Conservation (phyloP, 345 rosid genomes). For the Lumnitzera racemosa region DNA sequence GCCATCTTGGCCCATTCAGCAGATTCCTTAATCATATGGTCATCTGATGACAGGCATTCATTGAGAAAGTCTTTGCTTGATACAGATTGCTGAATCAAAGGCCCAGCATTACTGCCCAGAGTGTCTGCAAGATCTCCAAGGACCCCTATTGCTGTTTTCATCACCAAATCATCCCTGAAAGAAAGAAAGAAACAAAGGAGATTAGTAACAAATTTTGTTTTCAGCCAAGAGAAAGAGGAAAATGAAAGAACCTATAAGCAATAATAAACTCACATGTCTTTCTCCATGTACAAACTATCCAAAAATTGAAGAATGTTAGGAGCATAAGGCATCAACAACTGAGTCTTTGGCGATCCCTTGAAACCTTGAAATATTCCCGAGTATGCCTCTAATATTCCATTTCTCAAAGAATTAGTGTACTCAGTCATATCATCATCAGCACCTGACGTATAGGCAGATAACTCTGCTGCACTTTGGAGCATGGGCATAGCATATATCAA, state of each 20-base stretch:
- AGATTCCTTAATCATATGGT: conserved; percentile 54
- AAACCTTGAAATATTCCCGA: conserved; percentile 46
- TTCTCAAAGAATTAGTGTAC: conserved; percentile 39
- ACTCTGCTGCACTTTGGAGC: conserved; percentile 46
- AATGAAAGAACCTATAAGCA: not conserved
- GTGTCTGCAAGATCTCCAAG: conserved; percentile 60
- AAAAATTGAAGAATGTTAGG: conserved; percentile 39
- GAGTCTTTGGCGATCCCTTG: conserved; percentile 39
- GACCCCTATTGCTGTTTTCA: conserved; percentile 50
- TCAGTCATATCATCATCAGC: conserved; percentile 38
- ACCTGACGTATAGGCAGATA: conserved; percentile 30
- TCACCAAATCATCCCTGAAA: conserved; percentile 45
- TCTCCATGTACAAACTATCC: conserved; percentile 39
- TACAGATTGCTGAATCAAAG: conserved; percentile 49
- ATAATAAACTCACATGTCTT: conserved; percentile 29
- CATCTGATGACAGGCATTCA: conserved; percentile 49
- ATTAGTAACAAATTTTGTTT: not conserved
- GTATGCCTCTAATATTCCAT: conserved; percentile 41
- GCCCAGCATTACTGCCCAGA: conserved; percentile 41
- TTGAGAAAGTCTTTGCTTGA: conserved; percentile 44
- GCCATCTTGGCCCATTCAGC: conserved; percentile 67
- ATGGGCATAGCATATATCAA: conserved; percentile 45
- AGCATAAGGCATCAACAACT: conserved; percentile 39
- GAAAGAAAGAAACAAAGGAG: conserved; percentile 1
- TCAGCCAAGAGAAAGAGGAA: not conserved